Evolutionary conservation across 768 basidiomycete species (phyloP), one percentile per base, ranked within the genome.

Genomic region (Boletus pseudo-olivaceus): DNA sequence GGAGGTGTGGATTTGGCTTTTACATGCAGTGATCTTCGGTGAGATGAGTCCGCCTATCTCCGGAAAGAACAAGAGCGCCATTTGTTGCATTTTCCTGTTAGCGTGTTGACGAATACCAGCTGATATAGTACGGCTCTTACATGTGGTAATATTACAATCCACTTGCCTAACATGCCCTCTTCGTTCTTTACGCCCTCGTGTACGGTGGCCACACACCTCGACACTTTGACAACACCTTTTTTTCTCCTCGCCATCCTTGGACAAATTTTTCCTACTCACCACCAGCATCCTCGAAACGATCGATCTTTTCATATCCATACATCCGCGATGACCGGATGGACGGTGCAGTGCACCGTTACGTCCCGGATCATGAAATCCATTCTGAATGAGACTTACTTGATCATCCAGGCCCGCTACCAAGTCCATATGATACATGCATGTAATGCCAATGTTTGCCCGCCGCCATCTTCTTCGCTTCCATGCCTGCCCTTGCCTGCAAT

Each of bases 231-330:
- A 47, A 37, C 8, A 30, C 34, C 51, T 54, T 54, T 48, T 41
- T 39, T 32, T 27, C 19, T 47, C 26, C 33, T 14, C 14, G 33
- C 10, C 40, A 19, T 62, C 41, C 41, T 56, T 48, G 48, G 50
- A 61, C 58, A 60, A 70, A 11, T 29, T 61, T 69, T 69, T 66
- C 54, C 26, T 44, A 6, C 56, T 42, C 51, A n/a, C 27, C 20
- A 41, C 32, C 26, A 30, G n/a, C 27, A 15, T 40, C 40, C 53
- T 52, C 55, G 29, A 37, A 39, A 52, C 48, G 62, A 65, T 61
- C 58, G 49, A 51, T 58, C 52, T 29, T 23, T 65, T 72, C 69
- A 70, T 71, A 50, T 72, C 68, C 70, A 68, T 60, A 64, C 33
- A 44, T 46, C 68, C 69, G 68, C 67, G 49, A 63, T 63, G 58